These are phyloP conservation scores for Cytospora chrysosperma DNA, from an alignment of 2,329 filamentous ascomycete species.

Conservation along the genomic window DNA sequence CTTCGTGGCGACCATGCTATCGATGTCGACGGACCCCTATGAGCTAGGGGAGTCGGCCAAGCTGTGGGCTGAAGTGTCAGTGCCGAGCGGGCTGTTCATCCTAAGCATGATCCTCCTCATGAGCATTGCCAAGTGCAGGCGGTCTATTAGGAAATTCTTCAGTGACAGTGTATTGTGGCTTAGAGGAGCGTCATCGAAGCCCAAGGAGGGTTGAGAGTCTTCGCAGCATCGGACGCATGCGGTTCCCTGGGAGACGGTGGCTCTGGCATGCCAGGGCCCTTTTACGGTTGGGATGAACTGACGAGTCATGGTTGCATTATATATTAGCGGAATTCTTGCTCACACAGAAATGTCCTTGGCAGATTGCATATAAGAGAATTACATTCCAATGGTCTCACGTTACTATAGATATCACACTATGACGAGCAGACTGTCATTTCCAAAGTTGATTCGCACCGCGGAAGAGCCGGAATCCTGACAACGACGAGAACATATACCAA, in stretches of 20 bases:
- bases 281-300: not conserved
- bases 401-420: not conserved
- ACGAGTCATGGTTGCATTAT: not conserved
- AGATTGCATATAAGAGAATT: not conserved
- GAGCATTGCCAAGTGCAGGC: slow-evolving; percentile 20
- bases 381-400: not conserved
- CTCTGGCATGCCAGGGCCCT: not conserved
- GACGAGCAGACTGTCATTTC: not conserved
- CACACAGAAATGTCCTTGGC: not conserved
- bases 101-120: slow-evolving; percentile 14
- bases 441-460: not conserved
- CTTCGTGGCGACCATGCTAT: slow-evolving; percentile 32
- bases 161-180: slow-evolving; percentile 1
- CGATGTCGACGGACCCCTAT: slow-evolving; percentile 30
- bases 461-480: not conserved
- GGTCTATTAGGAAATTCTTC: slow-evolving; percentile 12
- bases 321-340: not conserved
- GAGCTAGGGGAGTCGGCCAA: slow-evolving; percentile 11
- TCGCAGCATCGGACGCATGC: not conserved
- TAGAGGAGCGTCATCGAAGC: not conserved
- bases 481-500: not conserved
- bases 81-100: slow-evolving; percentile 19
- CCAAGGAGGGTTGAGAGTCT: not conserved
- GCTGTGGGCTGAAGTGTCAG: slow-evolving; percentile 18
- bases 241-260: not conserved